Conservation (phyloP, 257 asterid genomes). For the Lavandula angustifolia region DNA sequence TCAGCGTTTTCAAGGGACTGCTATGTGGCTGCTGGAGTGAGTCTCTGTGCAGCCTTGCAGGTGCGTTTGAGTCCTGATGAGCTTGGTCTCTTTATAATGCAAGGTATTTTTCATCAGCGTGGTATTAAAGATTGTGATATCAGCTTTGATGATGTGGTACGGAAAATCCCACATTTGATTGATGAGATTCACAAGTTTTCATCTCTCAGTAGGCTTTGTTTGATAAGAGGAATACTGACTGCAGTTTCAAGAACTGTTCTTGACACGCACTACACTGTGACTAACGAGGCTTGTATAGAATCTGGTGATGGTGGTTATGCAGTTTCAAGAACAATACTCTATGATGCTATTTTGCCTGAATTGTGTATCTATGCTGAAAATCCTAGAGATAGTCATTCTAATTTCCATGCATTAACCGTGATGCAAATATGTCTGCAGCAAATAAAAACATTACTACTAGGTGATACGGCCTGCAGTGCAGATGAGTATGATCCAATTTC, state of each 20-base stretch:
- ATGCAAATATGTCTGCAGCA: slow-evolving; percentile 97
- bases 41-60: slow-evolving; percentile 81
- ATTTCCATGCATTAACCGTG: slow-evolving; percentile 87
- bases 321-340: slow-evolving; percentile 58
- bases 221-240: slow-evolving; percentile 92
- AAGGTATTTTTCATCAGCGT: slow-evolving; percentile 60
- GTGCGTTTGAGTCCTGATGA: slow-evolving; percentile 67
- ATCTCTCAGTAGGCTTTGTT: slow-evolving; percentile 74
- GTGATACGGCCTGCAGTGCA: slow-evolving; percentile 33
- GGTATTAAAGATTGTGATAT: slow-evolving; percentile 36
- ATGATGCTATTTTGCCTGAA: slow-evolving; percentile 90
- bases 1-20: slow-evolving; percentile 84
- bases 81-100: slow-evolving; percentile 70
- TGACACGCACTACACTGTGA: slow-evolving; percentile 45
- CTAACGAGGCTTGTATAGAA: slow-evolving; percentile 32
- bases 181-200: slow-evolving; percentile 56
- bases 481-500: slow-evolving; percentile 59
- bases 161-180: slow-evolving; percentile 57
- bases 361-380: slow-evolving; percentile 76
- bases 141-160: slow-evolving; percentile 38
- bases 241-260: slow-evolving; percentile 86
- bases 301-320: slow-evolving; percentile 33
- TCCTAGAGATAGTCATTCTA: slow-evolving; percentile 86
- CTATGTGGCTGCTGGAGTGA: slow-evolving; percentile 94
- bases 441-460: slow-evolving; percentile 69